phyloP scores from a whole-genome alignment of 108 stramenopile genomes.

The Skeletonema grethae region DNA sequence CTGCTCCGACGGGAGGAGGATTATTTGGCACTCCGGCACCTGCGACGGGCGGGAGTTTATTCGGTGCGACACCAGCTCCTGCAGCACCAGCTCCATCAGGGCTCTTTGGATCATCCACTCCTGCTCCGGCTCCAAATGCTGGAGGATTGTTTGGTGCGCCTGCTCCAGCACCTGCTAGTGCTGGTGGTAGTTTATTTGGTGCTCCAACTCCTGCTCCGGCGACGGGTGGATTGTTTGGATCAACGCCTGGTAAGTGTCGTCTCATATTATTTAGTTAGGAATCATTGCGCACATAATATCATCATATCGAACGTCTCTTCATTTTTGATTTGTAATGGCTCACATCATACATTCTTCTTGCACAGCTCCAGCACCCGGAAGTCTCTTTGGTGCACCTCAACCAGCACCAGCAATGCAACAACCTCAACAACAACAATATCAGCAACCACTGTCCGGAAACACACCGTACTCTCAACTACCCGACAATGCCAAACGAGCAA shows the following conservation, averaged over 20 bases:
- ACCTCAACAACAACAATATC: conserved; percentile 32
- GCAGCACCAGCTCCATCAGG: conserved; percentile 6
- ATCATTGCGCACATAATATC: conserved; percentile 20
- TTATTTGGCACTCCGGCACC: conserved; percentile 17
- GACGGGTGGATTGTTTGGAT: conserved; percentile 37
- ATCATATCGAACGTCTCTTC: not conserved
- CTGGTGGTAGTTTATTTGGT: conserved; percentile 17
- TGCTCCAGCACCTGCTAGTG: conserved; percentile 11
- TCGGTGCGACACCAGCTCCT: conserved; percentile 36
- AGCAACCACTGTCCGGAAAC: conserved; percentile 56
- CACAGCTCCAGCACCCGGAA: conserved; percentile 18
- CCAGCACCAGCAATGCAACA: conserved; percentile 30
- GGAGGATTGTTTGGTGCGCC: conserved; percentile 62
- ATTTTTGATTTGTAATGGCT: conserved; percentile 3
- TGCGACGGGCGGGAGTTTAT: conserved; percentile 33
- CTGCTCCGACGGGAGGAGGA: conserved; percentile 20
- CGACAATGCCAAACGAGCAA: conserved; percentile 59
- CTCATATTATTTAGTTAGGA: conserved; percentile 35
- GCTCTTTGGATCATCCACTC: conserved; percentile 22
- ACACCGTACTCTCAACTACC: conserved; percentile 68
- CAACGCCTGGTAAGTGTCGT: conserved; percentile 19
- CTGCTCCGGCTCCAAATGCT: conserved; percentile 20
- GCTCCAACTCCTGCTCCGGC: conserved; percentile 17
- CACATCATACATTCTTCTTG: not conserved
- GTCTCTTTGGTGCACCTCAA: conserved; percentile 33